These are phyloP conservation scores for Pedinophyceae sp. DNA, from an alignment of 139 green algal genomes.

Conservation along the genomic window DNA sequence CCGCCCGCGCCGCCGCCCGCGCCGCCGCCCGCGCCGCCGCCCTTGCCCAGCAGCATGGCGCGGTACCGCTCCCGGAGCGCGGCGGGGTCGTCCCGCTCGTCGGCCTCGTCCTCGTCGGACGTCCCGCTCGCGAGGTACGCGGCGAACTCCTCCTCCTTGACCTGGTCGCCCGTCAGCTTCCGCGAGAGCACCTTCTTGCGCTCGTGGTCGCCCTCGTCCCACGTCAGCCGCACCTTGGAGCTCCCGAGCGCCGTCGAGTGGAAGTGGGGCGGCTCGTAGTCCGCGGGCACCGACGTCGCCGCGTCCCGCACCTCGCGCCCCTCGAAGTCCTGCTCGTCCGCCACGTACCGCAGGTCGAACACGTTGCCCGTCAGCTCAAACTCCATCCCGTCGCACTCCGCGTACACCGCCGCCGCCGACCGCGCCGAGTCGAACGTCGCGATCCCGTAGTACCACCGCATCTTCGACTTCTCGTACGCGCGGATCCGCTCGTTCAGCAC, in stretches of 20 bases:
- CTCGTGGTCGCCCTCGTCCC: constrained; percentile 68
- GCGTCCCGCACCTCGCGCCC: constrained; percentile 37
- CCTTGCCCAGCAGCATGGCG: constrained; percentile 7
- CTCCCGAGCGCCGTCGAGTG: constrained; percentile 69
- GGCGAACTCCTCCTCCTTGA: constrained; percentile 75
- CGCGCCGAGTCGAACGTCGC: constrained; percentile 53
- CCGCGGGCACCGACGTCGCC: constrained; percentile 35
- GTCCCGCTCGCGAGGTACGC: constrained; percentile 52
- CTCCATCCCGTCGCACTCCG: constrained; percentile 81
- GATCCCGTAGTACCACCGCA: constrained; percentile 68
- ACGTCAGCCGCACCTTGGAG: constrained; percentile 77
- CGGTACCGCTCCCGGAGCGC: constrained; percentile 9
- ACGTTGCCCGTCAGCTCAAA: constrained; percentile 38
- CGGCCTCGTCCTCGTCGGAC: constrained; percentile 10
- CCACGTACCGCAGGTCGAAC: constrained; percentile 88
- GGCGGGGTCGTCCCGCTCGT: constrained; percentile 10
- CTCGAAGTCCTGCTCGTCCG: constrained; percentile 55
- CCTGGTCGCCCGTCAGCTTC: constrained; percentile 54
- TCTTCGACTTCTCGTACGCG: constrained; percentile 63
- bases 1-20: background rate
- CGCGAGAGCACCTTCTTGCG: constrained; percentile 33
- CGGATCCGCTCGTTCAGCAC: constrained; percentile 45
- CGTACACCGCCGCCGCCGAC: constrained; percentile 58
- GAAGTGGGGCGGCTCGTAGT: constrained; percentile 60
- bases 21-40: background rate